Evolutionary conservation across 345 rosid species (phyloP), one percentile per base, ranked within the genome.

Genomic region (Gossypioides kirkii): DNA sequence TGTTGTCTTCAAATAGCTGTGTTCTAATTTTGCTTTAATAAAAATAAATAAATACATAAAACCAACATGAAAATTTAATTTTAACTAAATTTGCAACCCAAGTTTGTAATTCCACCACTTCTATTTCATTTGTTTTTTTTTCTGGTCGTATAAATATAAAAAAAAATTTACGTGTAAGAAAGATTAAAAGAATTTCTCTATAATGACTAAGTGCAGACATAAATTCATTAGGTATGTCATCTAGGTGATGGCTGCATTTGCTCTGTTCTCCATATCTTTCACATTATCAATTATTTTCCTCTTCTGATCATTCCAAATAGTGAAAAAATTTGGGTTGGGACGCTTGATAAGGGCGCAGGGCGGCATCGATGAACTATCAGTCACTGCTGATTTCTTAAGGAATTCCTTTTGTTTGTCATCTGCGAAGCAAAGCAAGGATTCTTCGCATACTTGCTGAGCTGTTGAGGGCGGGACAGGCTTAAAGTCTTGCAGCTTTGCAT

Each of bases 401-500:
- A 83, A 82, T 26, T 77, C 74, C 79, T 74, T 82, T 71, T 92
- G 85, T 70, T 83, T 88, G 18, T 71, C 73, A 13, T 90, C 90
- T 13, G 97, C 97, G 36, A 90, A 92, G 78, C 98, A 94, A 45
- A 88, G 87, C 58, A 92, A 36, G 23, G 97, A 92, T 59, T 87
- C 97, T 54, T 46, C 66, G 46, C 97, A 94, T 53, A 83, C 91
- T 84, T 89, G 88, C 22, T 49, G 80, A 63, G 95, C 91, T 1
- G 93, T 81, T 38, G 95, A 67, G 13, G 98, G 93, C 9, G 84
- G 84, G n/a, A 72, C 74, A 4, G 97, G 98, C 80, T 83, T 85
- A 82, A 88, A 92, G 62, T 80, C 83, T 63, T 77, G 93, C 82
- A 94, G 85, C 86, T 89, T 92, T 43, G 98, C 80, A 80, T 92